Evolutionary conservation across 495 filamentous ascomycete species (phyloP).

Genomic region (Penicillium riverlandense): DNA sequence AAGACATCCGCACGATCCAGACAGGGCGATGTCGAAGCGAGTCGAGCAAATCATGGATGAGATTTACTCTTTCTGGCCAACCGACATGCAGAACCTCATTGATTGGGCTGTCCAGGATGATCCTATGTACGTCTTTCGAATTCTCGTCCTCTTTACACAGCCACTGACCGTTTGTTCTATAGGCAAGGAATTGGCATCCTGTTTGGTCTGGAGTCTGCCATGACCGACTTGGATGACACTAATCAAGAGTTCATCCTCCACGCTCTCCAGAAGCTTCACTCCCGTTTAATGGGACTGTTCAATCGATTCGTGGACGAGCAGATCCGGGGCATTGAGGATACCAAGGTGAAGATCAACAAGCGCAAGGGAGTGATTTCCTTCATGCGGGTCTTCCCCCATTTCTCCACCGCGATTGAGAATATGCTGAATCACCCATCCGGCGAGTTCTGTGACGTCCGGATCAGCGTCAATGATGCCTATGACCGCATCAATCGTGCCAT

Average conservation of each 20-base stretch:
- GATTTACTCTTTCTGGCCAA: conserved; percentile 72
- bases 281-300: conserved; percentile 68
- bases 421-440: conserved; percentile 56
- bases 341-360: conserved; percentile 99
- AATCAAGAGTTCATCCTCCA: conserved; percentile 87
- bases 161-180: background rate
- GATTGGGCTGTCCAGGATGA: conserved; percentile 79
- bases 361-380: conserved; percentile 93
- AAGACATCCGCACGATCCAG: conserved; percentile 72
- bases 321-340: conserved; percentile 91
- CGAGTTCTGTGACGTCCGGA: conserved; percentile 56
- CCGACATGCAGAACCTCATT: conserved; percentile 69
- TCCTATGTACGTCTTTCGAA: conserved; percentile 50
- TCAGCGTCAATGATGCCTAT: conserved; percentile 81
- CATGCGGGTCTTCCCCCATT: conserved; percentile 86
- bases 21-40: conserved; percentile 71
- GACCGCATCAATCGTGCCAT: conserved; percentile 85
- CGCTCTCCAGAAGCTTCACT: conserved; percentile 70
- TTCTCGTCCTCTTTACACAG: conserved; percentile 1
- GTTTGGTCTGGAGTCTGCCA: conserved; percentile 67
- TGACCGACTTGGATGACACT: conserved; percentile 71
- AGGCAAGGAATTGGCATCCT: conserved; percentile 88
- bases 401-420: conserved; percentile 71
- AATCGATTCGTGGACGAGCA: conserved; percentile 90
- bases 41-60: conserved; percentile 81